phyloP scores from a whole-genome alignment of 805 yeast species.

The Nematodospora valgi region DNA sequence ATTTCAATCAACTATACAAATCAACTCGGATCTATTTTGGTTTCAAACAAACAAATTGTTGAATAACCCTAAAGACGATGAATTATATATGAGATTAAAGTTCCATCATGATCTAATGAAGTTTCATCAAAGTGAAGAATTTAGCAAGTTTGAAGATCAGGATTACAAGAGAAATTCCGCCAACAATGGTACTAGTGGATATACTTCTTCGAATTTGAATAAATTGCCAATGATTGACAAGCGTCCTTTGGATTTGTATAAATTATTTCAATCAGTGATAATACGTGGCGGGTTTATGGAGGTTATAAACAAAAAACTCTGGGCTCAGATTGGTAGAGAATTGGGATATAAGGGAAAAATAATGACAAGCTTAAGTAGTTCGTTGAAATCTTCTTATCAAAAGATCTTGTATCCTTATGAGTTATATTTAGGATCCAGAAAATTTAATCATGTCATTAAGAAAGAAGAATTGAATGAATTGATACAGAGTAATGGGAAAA shows the following conservation, averaged over 20 bases:
- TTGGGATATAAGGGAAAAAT: constrained; percentile 71
- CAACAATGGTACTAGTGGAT: neutral
- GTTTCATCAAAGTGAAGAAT: constrained; percentile 30
- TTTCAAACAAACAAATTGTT: constrained; percentile 49
- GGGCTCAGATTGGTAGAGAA: constrained; percentile 85
- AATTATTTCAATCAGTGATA: constrained; percentile 54
- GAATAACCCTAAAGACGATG: constrained; percentile 42
- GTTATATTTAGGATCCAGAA: constrained; percentile 6
- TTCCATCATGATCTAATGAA: constrained; percentile 47
- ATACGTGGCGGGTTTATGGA: constrained; percentile 63
- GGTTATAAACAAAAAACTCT: constrained; percentile 63
- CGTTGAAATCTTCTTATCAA: constrained; percentile 58
- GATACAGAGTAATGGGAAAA: neutral
- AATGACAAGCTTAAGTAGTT: constrained; percentile 67
- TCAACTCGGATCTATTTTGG: constrained; percentile 48
- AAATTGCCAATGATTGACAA: constrained; percentile 67
- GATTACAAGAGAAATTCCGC: constrained; percentile 1
- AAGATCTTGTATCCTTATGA: constrained; percentile 37
- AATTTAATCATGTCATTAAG: constrained; percentile 1
- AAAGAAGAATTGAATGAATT: neutral
- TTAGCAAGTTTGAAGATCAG: constrained; percentile 3
- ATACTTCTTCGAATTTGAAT: constrained; percentile 15
- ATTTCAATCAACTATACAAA: constrained; percentile 20
- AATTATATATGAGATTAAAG: constrained; percentile 39
- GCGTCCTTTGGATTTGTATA: constrained; percentile 60